Conservation (phyloP, 257 asterid genomes). For the Jaltomata sinuosa region DNA sequence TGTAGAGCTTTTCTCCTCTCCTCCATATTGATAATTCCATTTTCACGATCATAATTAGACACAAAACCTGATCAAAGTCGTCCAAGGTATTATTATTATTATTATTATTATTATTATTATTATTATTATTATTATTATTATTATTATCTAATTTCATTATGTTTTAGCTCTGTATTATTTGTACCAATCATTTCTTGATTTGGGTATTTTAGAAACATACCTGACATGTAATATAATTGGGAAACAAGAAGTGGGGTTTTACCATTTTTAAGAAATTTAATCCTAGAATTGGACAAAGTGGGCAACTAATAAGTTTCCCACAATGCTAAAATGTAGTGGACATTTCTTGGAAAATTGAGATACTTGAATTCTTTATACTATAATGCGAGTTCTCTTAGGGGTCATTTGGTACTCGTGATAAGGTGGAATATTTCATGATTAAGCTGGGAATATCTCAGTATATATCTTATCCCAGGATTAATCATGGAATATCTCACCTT, state of each 20-base stretch:
- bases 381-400: not conserved
- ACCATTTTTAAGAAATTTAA: not conserved
- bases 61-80: not conserved
- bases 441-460: too few relatives aligned
- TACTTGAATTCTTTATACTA: not conserved
- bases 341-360: not conserved
- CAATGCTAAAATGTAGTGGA: not conserved
- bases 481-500: too few relatives aligned
- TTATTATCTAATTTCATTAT: not conserved
- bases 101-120: too few relatives aligned
- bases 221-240: not conserved
- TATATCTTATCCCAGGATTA: too few relatives aligned
- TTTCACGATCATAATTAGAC: not conserved
- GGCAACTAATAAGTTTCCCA: not conserved
- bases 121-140: too few relatives aligned
- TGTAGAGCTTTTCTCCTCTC: too few relatives aligned
- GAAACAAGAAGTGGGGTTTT: not conserved
- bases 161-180: not conserved
- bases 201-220: not conserved
- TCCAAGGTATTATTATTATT: too few relatives aligned
- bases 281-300: not conserved
- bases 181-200: not conserved
- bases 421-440: too few relatives aligned
- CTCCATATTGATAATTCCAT: not conserved
- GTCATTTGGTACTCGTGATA: too few relatives aligned